Base-by-base conservation (phyloP, 2,329 filamentous ascomycete genomes). In the Escovopsis weberi region DNA sequence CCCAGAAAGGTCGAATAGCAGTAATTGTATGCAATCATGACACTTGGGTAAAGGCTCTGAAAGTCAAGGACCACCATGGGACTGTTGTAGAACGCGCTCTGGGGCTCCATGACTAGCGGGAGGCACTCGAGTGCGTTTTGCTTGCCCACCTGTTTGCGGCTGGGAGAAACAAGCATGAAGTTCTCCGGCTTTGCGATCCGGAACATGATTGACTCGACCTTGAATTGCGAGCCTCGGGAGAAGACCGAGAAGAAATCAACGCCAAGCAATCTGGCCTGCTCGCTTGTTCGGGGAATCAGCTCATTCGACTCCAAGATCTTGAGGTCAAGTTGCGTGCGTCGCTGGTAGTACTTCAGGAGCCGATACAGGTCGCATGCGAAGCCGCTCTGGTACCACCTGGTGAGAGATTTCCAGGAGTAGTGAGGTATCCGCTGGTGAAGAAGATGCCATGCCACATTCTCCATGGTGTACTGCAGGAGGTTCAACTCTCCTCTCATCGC, bases 1-100 rank as follows among this genome's bases (percentile, higher is more conserved):
- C 91, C 91, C 0, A 96, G 70, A 52, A 88, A 98, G 0, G 91
- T 98, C 0, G 91, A 96, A 57, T 98, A 98, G 64, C 91, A 98
- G 57, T 95, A 91, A 55, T 98, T 98, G 66, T 98, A 96, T 0
- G 91, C 91, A 56, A 98, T 96, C 87, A 98, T 95, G 46, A 96
- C 81, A 60, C 88, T 95, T 0, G 91, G 91, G 51, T 98, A 98
- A 39, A 98, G 65, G 46, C 86, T 94, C 56, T 96, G 89, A 49
- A 98, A 98, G 61, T 98, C 91, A 6, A 98, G 69, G 0, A 98
- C 91, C 4, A 98, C 58, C 0, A 98, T 59, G 0, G 91, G 91
- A 47, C 85, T 91, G 44, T 70, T 86, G 61, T 98, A 98, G 56
- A 98, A 94, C 6, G 80, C 85, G 50, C 88, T 95, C 53, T 91